Percentiles rank a stretch among this genome's conserved stretches.
phyloP scores from a whole-genome alignment of 805 yeast species.

The Pichia nakasei region DNA sequence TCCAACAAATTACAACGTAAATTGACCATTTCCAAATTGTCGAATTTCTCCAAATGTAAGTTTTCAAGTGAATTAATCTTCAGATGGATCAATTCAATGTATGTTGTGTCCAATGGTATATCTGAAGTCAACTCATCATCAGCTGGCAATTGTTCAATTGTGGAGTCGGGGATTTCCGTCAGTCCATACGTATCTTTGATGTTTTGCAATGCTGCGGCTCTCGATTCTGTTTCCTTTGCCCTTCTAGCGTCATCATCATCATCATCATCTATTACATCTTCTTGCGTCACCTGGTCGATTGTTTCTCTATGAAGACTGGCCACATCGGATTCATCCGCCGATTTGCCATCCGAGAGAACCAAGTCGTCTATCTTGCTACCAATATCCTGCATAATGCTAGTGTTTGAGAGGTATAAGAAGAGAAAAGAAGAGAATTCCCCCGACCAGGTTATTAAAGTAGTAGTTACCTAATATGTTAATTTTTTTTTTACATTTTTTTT shows the following conservation, averaged over 20 bases:
- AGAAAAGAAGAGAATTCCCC: too few relatives aligned
- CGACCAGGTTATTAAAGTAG: too few relatives aligned
- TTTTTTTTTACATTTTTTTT: too few relatives aligned
- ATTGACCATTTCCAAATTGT: constrained; percentile 49
- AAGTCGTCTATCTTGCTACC: not conserved
- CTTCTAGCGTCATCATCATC: constrained; percentile 10
- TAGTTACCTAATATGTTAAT: too few relatives aligned
- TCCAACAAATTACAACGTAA: constrained; percentile 79
- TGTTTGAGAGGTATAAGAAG: too few relatives aligned
- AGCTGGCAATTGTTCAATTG: constrained; percentile 51
- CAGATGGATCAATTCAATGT: constrained; percentile 59
- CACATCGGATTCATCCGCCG: not conserved
- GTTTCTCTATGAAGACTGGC: not conserved
- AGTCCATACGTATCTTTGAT: constrained; percentile 23
- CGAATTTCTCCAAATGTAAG: constrained; percentile 49
- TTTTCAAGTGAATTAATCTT: constrained; percentile 58
- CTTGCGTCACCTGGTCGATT: not conserved
- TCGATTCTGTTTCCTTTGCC: constrained; percentile 1
- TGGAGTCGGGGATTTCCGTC: constrained; percentile 30
- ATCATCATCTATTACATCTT: constrained; percentile 4
- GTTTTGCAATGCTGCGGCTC: constrained; percentile 11
- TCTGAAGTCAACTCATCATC: constrained; percentile 59
- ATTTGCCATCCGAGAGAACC: not conserved
- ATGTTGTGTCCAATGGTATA: constrained; percentile 47
- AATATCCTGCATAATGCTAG: not conserved